phyloP scores from a whole-genome alignment of 805 yeast genomes.

The Metschnikowia sp. region DNA sequence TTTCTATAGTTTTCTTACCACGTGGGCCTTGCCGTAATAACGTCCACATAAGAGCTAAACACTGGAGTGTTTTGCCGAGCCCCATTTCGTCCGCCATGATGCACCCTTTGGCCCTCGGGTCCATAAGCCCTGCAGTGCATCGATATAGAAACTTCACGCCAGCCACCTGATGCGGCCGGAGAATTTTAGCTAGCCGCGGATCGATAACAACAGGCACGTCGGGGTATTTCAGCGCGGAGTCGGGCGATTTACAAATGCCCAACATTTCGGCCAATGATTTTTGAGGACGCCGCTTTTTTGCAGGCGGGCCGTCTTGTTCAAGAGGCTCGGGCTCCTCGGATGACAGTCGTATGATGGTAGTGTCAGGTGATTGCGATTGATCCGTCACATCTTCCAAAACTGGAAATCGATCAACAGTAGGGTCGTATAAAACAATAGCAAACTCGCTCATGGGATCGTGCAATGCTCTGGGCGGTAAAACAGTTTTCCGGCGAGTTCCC shows the following conservation, averaged over 20 bases:
- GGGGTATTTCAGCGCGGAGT: slow-evolving; percentile 53
- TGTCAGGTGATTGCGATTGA: not conserved
- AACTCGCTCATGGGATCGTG: slow-evolving; percentile 93
- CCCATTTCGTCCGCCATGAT: slow-evolving; percentile 99
- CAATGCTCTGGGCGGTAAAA: slow-evolving; percentile 83
- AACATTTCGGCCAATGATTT: slow-evolving; percentile 75
- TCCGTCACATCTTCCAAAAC: not conserved
- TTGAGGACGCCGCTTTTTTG: slow-evolving; percentile 44
- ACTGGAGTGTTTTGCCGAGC: slow-evolving; percentile 84
- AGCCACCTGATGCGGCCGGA: slow-evolving; percentile 95
- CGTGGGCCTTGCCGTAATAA: slow-evolving; percentile 84
- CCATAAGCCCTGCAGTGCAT: slow-evolving; percentile 85
- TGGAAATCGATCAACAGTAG: slow-evolving; percentile 71
- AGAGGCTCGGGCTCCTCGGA: slow-evolving; percentile 16
- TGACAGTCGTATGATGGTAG: slow-evolving; percentile 3
- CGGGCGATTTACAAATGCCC: slow-evolving; percentile 60
- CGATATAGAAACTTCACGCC: slow-evolving; percentile 89
- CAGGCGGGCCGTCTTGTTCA: slow-evolving; percentile 15
- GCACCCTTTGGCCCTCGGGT: slow-evolving; percentile 85
- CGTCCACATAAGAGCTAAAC: slow-evolving; percentile 91
- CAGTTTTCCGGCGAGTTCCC: slow-evolving; percentile 71
- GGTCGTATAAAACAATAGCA: slow-evolving; percentile 93
- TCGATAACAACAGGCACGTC: slow-evolving; percentile 96
- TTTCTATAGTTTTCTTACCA: slow-evolving; percentile 76
- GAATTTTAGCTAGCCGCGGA: slow-evolving; percentile 75